Percentiles rank a stretch among this genome's conserved stretches.
phyloP scores from a whole-genome alignment of 257 asterid species.

The Forsythia viridissima region DNA sequence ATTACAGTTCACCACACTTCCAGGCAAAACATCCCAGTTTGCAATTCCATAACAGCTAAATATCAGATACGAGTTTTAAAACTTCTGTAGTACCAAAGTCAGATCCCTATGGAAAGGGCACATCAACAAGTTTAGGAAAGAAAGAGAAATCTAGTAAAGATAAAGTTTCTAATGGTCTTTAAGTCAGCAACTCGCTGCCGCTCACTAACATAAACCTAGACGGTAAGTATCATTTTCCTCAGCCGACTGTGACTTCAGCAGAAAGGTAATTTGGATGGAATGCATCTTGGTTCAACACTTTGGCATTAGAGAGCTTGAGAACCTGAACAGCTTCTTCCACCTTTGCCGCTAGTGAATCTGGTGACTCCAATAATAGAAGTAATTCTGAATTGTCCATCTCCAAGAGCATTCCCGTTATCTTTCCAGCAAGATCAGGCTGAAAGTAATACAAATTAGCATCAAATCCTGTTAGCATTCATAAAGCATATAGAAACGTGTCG shows the following conservation, averaged over 20 bases:
- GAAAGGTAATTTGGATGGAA: slow-evolving; percentile 49
- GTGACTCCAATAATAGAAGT: slow-evolving; percentile 64
- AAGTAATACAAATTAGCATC: background rate
- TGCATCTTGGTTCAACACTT: slow-evolving; percentile 47
- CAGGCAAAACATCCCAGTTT: too few relatives aligned
- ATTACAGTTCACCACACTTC: too few relatives aligned
- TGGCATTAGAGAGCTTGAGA: slow-evolving; percentile 56
- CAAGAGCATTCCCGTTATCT: slow-evolving; percentile 91
- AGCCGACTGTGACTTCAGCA: slow-evolving; percentile 59
- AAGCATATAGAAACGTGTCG: too few relatives aligned
- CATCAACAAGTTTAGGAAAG: background rate
- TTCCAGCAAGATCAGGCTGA: slow-evolving; percentile 75
- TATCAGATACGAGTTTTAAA: background rate
- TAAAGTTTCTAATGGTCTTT: too few relatives aligned
- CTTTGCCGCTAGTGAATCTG: slow-evolving; percentile 60
- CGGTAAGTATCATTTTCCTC: slow-evolving; percentile 12
- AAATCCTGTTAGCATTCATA: background rate
- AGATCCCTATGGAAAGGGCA: background rate
- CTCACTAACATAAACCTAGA: background rate
- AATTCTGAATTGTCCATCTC: slow-evolving; percentile 89
- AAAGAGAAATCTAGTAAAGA: background rate
- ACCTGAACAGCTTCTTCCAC: slow-evolving; percentile 78
- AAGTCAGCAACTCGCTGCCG: too few relatives aligned
- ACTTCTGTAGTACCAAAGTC: background rate
- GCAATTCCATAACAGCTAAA: background rate